Conservation (phyloP, 2,329 filamentous ascomycete genomes). For the Stylonectria norvegica region DNA sequence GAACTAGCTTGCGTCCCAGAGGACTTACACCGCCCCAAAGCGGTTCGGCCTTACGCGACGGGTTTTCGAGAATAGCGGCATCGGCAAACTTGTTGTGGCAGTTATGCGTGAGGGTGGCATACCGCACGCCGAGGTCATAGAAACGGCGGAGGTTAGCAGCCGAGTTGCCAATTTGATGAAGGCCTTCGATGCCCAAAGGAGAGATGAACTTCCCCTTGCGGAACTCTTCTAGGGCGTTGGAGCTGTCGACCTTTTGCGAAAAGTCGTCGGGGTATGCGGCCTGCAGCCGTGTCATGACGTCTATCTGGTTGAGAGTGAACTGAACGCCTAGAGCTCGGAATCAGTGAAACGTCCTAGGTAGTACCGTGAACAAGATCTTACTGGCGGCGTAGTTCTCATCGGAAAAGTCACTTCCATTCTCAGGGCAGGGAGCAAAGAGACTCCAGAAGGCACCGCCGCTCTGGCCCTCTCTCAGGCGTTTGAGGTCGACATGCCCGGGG, state of each 20-base stretch:
- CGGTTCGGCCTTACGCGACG: slow-evolving; percentile 50
- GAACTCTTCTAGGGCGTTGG: slow-evolving; percentile 60
- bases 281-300: slow-evolving; percentile 64
- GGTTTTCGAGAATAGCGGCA: slow-evolving; percentile 64
- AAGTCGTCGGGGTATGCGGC: slow-evolving; percentile 65
- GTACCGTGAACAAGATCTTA: slow-evolving; percentile 36
- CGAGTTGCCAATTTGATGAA: slow-evolving; percentile 91
- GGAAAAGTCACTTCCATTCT: slow-evolving; percentile 68
- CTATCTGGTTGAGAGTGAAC: slow-evolving; percentile 70
- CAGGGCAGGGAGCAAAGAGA: slow-evolving; percentile 75
- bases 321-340: slow-evolving; percentile 49
- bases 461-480: slow-evolving; percentile 65
- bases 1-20: slow-evolving; percentile 64
- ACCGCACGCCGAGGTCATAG: slow-evolving; percentile 75
- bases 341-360: background rate
- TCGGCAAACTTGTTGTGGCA: slow-evolving; percentile 91
- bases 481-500: slow-evolving; percentile 71
- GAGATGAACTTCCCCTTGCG: slow-evolving; percentile 65
- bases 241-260: slow-evolving; percentile 59
- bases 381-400: slow-evolving; percentile 67
- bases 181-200: slow-evolving; percentile 76
- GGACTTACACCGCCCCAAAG: slow-evolving; percentile 70
- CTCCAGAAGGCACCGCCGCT: slow-evolving; percentile 93
- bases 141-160: slow-evolving; percentile 71
- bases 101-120: slow-evolving; percentile 87